Conservation (phyloP, 164 flowering plant species). For the Macadamia tetraphylla region DNA sequence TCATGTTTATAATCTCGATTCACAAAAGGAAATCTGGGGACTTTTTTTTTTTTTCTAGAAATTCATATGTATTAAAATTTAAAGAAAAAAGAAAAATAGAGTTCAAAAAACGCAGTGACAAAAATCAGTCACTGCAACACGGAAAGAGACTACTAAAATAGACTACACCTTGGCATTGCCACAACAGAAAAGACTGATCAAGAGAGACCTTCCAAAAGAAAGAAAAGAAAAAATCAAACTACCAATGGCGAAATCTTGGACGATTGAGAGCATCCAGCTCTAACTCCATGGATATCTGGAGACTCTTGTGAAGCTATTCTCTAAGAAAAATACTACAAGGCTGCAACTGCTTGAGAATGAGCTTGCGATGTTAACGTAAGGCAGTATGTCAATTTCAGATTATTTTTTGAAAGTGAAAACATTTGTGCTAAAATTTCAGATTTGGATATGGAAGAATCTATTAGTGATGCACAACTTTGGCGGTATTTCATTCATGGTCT, state of each 20-base stretch:
- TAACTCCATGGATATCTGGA: not conserved
- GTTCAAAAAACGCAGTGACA: too few relatives aligned
- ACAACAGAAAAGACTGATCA: too few relatives aligned
- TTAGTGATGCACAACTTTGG: constrained; percentile 8
- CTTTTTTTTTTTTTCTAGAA: too few relatives aligned
- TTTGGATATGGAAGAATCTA: constrained; percentile 6
- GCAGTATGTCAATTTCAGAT: not conserved
- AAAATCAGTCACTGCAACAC: too few relatives aligned
- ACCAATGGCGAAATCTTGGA: too few relatives aligned
- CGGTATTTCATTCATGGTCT: constrained; percentile 13
- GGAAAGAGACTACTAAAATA: too few relatives aligned
- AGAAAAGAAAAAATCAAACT: too few relatives aligned
- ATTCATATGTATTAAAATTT: too few relatives aligned
- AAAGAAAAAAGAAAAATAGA: too few relatives aligned
- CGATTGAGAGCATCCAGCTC: too few relatives aligned
- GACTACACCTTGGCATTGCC: too few relatives aligned
- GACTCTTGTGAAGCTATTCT: constrained; percentile 3
- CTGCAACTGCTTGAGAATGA: constrained; percentile 4
- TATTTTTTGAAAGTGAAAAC: constrained; percentile 7
- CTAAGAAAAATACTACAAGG: not conserved
- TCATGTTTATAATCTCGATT: not conserved
- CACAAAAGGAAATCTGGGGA: not conserved
- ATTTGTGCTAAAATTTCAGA: constrained; percentile 14
- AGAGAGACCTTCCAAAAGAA: too few relatives aligned
- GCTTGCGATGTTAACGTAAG: not conserved